Evolutionary conservation across 1,139 yeast species (phyloP), one percentile per base, ranked within the genome.

Genomic region (Saccharomyces hybrid): DNA sequence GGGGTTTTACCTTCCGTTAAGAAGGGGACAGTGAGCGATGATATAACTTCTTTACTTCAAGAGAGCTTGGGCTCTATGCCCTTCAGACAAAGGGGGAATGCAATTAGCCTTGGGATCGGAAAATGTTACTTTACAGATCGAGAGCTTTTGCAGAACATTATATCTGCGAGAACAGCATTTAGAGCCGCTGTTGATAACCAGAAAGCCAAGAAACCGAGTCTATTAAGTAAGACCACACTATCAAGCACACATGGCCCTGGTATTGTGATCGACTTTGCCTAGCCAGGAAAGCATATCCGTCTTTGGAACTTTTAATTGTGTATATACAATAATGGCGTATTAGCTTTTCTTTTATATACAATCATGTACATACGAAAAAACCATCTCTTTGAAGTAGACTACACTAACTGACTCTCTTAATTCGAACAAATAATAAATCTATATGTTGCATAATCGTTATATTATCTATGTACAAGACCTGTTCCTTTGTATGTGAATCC

Each of bases 1-100:
- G 96, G 96, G 30, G 78, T 93, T 60, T 86, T 91, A 88, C 99
- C 99, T 51, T 79, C 81, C 50, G 82, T 81, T 20, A 91, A 90
- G 73, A 86, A 84, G 68, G 96, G 96, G 14, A 91, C 97, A 1
- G 95, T 93, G 16, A 77, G 88, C 1, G 81, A 80, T n/a, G 82
- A 88, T 61, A 73, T 88, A 42, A 75, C 73, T 30, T 70, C 71
- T 8, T 74, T 86, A 57, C 78, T 90, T 59, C 69, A 72, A 49
- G 73, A 76, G 26, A 82, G 83, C 53, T 74, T 81, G 49, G 95
- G 95, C 47, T 80, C 86, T 31, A 77, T 83, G 63, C 86, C 67
- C 76, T 90, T 78, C 83, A 88, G 78, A 86, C 95, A 70, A 79
- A 70, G 80, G 75, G 58, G 77, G 75, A 56, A 79, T 76, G 53